These are phyloP conservation scores for Jaltomata sinuosa DNA, from an alignment of 257 asterid species.

Conservation along the genomic window DNA sequence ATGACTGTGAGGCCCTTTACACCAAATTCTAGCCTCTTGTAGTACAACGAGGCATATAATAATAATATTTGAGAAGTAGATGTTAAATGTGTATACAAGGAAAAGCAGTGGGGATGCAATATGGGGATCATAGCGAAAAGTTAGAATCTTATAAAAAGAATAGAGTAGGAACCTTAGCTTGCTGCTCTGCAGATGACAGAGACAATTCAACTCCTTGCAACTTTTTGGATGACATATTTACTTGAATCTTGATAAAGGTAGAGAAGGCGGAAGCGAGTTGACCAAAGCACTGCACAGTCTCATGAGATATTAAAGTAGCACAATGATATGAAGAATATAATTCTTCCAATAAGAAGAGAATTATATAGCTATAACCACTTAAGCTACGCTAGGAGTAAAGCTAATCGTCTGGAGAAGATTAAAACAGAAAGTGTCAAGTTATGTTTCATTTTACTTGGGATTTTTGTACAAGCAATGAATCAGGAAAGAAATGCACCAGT, in stretches of 20 bases:
- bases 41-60: not conserved
- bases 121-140: not conserved
- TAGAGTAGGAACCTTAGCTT: conserved; percentile 24
- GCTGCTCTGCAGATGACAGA: conserved; percentile 23
- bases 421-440: not conserved
- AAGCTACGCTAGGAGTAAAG: not conserved
- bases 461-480: not conserved
- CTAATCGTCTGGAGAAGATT: not conserved
- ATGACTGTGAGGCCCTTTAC: not conserved
- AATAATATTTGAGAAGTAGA: not conserved
- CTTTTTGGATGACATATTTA: conserved; percentile 28
- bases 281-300: not conserved
- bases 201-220: conserved; percentile 13
- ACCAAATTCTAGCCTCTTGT: not conserved
- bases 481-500: not conserved
- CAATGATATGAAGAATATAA: not conserved
- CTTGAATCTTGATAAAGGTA: not conserved
- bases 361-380: not conserved
- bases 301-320: not conserved
- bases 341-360: not conserved
- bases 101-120: not conserved
- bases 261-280: not conserved
- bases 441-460: not conserved
- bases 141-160: too few species aligned
- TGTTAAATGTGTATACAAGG: not conserved